These are phyloP conservation scores for Mycena vitilis DNA, from an alignment of 768 basidiomycete species.

Conservation along the genomic window DNA sequence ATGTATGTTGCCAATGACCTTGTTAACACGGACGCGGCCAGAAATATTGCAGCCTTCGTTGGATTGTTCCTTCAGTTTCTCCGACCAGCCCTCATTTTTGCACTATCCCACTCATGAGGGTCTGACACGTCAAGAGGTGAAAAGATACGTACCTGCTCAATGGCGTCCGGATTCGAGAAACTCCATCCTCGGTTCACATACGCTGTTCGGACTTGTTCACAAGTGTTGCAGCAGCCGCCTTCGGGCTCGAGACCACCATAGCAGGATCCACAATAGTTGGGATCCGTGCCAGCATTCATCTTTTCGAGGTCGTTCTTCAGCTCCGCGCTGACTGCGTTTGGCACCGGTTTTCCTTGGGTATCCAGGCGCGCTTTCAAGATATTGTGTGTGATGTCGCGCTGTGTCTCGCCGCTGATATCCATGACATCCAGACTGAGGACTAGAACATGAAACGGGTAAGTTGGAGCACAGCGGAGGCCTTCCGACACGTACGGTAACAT, in stretches of 20 bases:
- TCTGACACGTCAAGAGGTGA: background rate
- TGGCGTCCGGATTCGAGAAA: slow-evolving; percentile 88
- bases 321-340: slow-evolving; percentile 66
- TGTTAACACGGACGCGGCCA: slow-evolving; percentile 94
- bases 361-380: slow-evolving; percentile 86
- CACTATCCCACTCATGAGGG: slow-evolving; percentile 65
- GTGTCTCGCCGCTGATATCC: slow-evolving; percentile 97
- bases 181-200: slow-evolving; percentile 97
- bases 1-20: slow-evolving; percentile 96
- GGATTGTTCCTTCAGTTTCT: slow-evolving; percentile 91
- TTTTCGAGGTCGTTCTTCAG: slow-evolving; percentile 91
- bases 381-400: slow-evolving; percentile 91
- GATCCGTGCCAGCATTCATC: slow-evolving; percentile 68
- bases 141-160: slow-evolving; percentile 82
- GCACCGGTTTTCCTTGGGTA: slow-evolving; percentile 66
- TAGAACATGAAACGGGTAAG: slow-evolving; percentile 45
- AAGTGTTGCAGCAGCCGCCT: slow-evolving; percentile 93
- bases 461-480: slow-evolving; percentile 15
- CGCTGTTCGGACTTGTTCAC: slow-evolving; percentile 92
- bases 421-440: slow-evolving; percentile 97
- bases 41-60: slow-evolving; percentile 95
- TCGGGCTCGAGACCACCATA: slow-evolving; percentile 86
- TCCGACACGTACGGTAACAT: slow-evolving; percentile 83
- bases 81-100: slow-evolving; percentile 92
- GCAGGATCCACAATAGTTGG: slow-evolving; percentile 93